These are phyloP conservation scores for Candida cerambycidarum DNA, from an alignment of 805 yeast genomes.

Conservation along the genomic window DNA sequence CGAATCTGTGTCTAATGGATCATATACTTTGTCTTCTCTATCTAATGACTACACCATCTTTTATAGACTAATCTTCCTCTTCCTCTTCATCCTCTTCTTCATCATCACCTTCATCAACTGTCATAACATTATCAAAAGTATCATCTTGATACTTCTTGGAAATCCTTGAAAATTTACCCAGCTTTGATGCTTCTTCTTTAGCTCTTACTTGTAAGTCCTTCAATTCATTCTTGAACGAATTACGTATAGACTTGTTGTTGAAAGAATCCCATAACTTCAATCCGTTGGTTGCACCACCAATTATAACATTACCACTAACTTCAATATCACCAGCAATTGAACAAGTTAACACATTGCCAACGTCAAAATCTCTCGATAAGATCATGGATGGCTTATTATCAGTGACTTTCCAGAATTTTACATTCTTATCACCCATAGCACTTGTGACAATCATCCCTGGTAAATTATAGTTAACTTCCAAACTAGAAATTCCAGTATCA, in stretches of 20 bases:
- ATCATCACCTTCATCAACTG: constrained; percentile 65
- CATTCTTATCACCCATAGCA: constrained; percentile 84
- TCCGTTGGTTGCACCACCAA: constrained; percentile 85
- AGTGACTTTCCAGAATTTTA: constrained; percentile 85
- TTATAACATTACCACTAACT: constrained; percentile 76
- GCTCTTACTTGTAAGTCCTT: constrained; percentile 55
- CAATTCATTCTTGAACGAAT: constrained; percentile 61
- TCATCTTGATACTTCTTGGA: constrained; percentile 64
- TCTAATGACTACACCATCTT: too few relatives aligned
- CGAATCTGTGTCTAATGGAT: too few relatives aligned
- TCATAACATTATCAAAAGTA: constrained; percentile 52
- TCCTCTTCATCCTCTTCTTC: constrained; percentile 31
- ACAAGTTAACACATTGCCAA: constrained; percentile 84
- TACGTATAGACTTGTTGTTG: constrained; percentile 75
- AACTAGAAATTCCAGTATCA: constrained; percentile 86
- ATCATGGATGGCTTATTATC: constrained; percentile 73
- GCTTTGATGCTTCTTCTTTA: constrained; percentile 50
- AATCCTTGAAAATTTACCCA: constrained; percentile 68
- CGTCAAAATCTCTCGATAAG: constrained; percentile 85
- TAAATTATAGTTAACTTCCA: constrained; percentile 65
- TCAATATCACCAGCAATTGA: constrained; percentile 86
- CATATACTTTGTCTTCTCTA: not conserved
- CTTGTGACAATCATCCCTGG: constrained; percentile 80
- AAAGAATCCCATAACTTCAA: constrained; percentile 93
- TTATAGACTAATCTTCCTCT: constrained; percentile 15